Conservation (phyloP, 2,329 filamentous ascomycete genomes). For the Hypoxylon sp. region DNA sequence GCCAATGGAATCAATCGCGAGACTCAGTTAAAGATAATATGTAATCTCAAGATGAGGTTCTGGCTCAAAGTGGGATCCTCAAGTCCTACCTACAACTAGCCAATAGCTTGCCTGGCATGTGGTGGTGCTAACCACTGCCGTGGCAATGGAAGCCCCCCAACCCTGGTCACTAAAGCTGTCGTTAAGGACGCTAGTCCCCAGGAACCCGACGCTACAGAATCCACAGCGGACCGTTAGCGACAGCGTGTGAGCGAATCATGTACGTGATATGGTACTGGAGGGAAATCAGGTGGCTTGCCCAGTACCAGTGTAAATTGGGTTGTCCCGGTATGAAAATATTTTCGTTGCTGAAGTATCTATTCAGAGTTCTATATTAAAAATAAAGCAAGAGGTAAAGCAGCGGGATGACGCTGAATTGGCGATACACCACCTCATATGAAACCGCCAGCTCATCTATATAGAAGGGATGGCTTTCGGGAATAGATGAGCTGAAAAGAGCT, state of each 20-base stretch:
- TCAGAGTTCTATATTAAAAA: background rate
- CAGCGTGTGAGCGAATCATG: background rate
- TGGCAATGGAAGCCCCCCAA: background rate
- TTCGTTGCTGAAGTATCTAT: background rate
- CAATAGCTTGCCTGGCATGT: constrained; percentile 1
- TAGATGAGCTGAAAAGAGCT: constrained; percentile 5
- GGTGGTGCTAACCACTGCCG: background rate
- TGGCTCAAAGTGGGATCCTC: background rate
- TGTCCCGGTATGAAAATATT: background rate
- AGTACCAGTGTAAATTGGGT: background rate
- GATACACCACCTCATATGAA: constrained; percentile 3
- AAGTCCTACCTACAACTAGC: background rate
- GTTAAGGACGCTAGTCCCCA: constrained; percentile 4
- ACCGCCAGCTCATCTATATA: background rate
- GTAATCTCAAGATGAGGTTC: background rate
- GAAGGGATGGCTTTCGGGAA: background rate
- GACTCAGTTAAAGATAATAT: background rate
- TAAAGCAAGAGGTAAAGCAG: background rate
- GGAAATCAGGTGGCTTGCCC: background rate
- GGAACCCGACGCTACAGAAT: background rate
- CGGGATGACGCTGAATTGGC: background rate
- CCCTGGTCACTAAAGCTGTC: background rate
- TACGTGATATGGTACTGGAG: background rate
- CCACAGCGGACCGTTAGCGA: constrained; percentile 7
- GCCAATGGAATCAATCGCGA: background rate